phyloP scores from a whole-genome alignment of 805 yeast species.

The Spathaspora arborariae region DNA sequence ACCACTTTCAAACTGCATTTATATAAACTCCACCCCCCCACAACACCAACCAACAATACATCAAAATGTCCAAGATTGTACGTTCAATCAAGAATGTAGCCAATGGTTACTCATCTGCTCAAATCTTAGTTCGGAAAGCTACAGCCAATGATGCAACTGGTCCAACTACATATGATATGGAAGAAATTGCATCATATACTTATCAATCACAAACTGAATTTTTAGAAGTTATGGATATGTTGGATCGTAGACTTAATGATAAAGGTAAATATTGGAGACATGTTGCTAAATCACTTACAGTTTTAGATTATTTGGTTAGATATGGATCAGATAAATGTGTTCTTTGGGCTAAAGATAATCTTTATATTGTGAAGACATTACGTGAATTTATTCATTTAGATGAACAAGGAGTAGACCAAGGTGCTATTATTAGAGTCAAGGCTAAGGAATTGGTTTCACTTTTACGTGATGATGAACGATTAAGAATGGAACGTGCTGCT shows the following conservation, averaged over 20 bases:
- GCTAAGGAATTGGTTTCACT: conserved; percentile 85
- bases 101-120: conserved; percentile 83
- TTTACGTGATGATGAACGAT: conserved; percentile 76
- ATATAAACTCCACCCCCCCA: background rate
- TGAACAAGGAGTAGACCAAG: conserved; percentile 78
- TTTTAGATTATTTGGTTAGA: conserved; percentile 83
- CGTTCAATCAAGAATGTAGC: conserved; percentile 86
- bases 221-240: conserved; percentile 88
- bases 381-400: conserved; percentile 85
- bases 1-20: too few species aligned
- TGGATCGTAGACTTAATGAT: conserved; percentile 87
- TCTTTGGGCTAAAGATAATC: conserved; percentile 84
- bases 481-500: conserved; percentile 61
- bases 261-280: conserved; percentile 98
- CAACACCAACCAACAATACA: background rate
- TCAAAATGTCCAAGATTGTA: conserved; percentile 68
- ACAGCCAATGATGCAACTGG: conserved; percentile 86
- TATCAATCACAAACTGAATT: conserved; percentile 67
- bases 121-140: conserved; percentile 85
- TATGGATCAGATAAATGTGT: conserved; percentile 87
- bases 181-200: conserved; percentile 74
- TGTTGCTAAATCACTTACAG: conserved; percentile 84
- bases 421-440: conserved; percentile 79
- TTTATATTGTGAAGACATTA: conserved; percentile 83
- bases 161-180: conserved; percentile 79